phyloP scores from a whole-genome alignment of 768 basidiomycete species.

The Amanita pseudoporphyria region DNA sequence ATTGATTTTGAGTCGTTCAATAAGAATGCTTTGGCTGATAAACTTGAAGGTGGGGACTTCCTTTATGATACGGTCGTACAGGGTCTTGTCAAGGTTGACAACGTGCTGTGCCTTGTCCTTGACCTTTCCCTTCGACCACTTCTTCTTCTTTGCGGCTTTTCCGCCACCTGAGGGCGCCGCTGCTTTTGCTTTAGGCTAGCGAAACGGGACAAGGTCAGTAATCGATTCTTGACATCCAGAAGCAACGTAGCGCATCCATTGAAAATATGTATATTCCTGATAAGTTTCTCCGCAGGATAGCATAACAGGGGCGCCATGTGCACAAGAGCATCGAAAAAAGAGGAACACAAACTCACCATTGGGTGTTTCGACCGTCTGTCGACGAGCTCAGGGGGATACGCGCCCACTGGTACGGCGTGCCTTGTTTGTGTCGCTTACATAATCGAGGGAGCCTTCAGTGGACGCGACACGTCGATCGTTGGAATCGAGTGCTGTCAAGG shows the following conservation, averaged over 20 bases:
- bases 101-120: slow-evolving; percentile 99
- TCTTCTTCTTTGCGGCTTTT: slow-evolving; percentile 98
- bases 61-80: slow-evolving; percentile 92
- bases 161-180: slow-evolving; percentile 64
- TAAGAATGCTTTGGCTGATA: slow-evolving; percentile 96
- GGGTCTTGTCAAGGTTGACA: slow-evolving; percentile 88
- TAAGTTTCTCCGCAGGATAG: background rate
- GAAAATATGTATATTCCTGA: slow-evolving; percentile 1
- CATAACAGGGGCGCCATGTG: background rate
- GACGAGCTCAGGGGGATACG: slow-evolving; percentile 20
- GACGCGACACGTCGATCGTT: slow-evolving; percentile 29
- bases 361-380: slow-evolving; percentile 32
- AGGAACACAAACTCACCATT: slow-evolving; percentile 30
- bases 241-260: slow-evolving; percentile 29
- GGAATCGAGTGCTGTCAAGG: no score
- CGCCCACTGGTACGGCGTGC: slow-evolving; percentile 23
- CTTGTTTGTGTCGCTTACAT: slow-evolving; percentile 31
- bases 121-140: slow-evolving; percentile 99
- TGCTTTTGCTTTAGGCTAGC: slow-evolving; percentile 71
- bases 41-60: slow-evolving; percentile 99
- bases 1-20: slow-evolving; percentile 96
- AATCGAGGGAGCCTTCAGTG: slow-evolving; percentile 15
- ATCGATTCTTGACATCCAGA: slow-evolving; percentile 23
- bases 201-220: slow-evolving; percentile 15
- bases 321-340: slow-evolving; percentile 1